Conservation (phyloP, 2,329 filamentous ascomycete genomes). For the Grosmannia clavigera region DNA sequence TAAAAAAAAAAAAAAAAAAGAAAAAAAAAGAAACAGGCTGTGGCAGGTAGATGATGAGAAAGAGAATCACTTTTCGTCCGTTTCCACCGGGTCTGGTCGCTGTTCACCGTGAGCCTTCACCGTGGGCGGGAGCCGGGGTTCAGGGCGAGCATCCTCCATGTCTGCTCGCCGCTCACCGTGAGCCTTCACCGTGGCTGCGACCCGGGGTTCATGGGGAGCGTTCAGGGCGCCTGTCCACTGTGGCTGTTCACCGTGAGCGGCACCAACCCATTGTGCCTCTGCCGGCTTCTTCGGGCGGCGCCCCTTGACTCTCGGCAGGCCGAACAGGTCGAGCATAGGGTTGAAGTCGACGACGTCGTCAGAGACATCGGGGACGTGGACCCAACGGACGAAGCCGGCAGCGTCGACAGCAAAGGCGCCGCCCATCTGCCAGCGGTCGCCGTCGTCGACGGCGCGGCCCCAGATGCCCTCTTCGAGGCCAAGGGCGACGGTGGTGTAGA, state of each 20-base stretch:
- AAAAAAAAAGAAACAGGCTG: not conserved
- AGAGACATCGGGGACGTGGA: conserved; percentile 30
- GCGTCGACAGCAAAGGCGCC: conserved; percentile 51
- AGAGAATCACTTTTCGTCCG: not conserved
- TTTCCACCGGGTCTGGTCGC: no score
- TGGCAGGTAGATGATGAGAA: not conserved
- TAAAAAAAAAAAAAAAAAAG: not conserved
- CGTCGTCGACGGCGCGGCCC: conserved; percentile 52
- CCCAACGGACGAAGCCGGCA: conserved; percentile 40
- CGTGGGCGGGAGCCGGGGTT: no score
- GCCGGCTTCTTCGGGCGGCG: not conserved
- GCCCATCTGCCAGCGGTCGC: conserved; percentile 54
- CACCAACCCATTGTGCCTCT: no score
- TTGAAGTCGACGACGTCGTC: conserved; percentile 43
- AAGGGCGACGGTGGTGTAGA: conserved; percentile 45
- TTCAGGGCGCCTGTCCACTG: no score
- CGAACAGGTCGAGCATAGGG: conserved; percentile 7
- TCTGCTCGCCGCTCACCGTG: no score
- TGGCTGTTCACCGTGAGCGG: no score
- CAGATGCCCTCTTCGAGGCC: conserved; percentile 52
- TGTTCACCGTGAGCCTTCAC: no score
- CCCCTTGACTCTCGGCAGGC: conserved; percentile 6
- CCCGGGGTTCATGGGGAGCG: no score
- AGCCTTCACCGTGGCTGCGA: no score
- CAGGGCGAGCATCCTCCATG: no score